Evolutionary conservation across 768 basidiomycete genomes (phyloP), one percentile per base, ranked within the genome.

Genomic region (Thelephora aurantiotincta): DNA sequence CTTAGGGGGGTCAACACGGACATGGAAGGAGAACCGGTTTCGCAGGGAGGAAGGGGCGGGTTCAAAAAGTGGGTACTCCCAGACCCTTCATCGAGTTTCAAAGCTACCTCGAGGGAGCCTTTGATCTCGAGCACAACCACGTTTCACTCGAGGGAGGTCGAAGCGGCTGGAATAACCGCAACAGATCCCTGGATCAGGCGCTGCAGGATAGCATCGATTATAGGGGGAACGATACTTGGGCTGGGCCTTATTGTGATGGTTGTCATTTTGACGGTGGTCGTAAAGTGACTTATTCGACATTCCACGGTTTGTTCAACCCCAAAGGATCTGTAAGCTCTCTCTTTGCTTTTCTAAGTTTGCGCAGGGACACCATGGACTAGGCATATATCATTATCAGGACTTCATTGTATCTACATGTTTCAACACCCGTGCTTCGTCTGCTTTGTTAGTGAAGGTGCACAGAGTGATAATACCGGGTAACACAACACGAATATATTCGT

Each of bases 181-280:
- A 53, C 52, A 45, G 65, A 70, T 46, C 60, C 51, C 45, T 74
- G 55, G 60, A 75, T 58, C 51, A 60, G 48, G 58, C 67, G 64
- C 57, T 80, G 57, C 69, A 74, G 73, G 63, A 72, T 65, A 63
- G 84, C 69, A 57, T 81, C 57, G 65, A 75, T 78, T 64, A 69
- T 59, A 65, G 81, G 69, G 58, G 81, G 64, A 63, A 66, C 65
- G 53, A 63, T 68, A 67, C 71, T 73, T 2, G 22, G 59, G 16
- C 49, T 58, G 1, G 78, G 72, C 3, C 70, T 79, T 52, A 68
- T 82, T 36, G 74, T 65, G 34, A 65, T 71, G 18, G 53, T 81
- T 50, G 52, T 77, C 46, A 57, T 75, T 14, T 54, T 69, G 37
- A 36, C 52, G n/a, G 43, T 49, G 13, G 13, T 18, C 45, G 26